These are phyloP conservation scores for Cladophialophora yegresii DNA, from an alignment of 2,329 filamentous ascomycete genomes.

Conservation along the genomic window DNA sequence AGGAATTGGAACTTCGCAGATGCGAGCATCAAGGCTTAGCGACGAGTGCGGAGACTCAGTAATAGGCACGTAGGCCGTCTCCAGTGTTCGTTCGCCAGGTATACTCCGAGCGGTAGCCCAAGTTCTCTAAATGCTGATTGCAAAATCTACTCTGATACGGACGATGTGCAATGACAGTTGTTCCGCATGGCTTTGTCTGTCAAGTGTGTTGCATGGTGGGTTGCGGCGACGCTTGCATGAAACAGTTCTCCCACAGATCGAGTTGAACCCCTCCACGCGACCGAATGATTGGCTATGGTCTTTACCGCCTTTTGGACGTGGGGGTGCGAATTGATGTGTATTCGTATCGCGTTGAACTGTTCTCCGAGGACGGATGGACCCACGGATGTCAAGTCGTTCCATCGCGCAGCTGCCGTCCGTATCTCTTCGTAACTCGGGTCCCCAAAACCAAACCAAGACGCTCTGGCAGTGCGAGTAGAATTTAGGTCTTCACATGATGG, in stretches of 20 bases:
- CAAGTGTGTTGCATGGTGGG: not conserved
- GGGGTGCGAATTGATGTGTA: constrained; percentile 1
- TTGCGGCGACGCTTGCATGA: not conserved
- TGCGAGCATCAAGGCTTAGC: not conserved
- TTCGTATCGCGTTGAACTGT: not conserved
- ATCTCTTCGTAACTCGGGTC: not conserved
- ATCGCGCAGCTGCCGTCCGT: not conserved
- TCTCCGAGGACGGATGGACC: not conserved
- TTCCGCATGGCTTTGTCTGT: not conserved
- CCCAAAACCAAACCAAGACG: not conserved
- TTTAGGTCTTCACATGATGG: not conserved
- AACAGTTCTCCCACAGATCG: constrained; percentile 10
- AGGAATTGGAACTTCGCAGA: not conserved
- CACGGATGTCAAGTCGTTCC: not conserved
- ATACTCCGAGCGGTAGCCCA: not conserved
- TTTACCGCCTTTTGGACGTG: constrained; percentile 19
- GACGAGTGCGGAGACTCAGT: not conserved
- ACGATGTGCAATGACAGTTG: constrained; percentile 1
- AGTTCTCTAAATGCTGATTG: not conserved
- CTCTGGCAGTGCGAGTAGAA: not conserved
- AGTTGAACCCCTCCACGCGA: constrained; percentile 5
- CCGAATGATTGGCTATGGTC: constrained; percentile 8
- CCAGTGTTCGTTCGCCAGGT: not conserved
- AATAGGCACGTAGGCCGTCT: not conserved
- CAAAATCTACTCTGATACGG: constrained; percentile 1